A percentile compares a stretch with the other conserved stretches of the same genome.
Evolutionary conservation across 2,329 filamentous ascomycete genomes (phyloP).

Genomic region (Grosmannia penicillata): DNA sequence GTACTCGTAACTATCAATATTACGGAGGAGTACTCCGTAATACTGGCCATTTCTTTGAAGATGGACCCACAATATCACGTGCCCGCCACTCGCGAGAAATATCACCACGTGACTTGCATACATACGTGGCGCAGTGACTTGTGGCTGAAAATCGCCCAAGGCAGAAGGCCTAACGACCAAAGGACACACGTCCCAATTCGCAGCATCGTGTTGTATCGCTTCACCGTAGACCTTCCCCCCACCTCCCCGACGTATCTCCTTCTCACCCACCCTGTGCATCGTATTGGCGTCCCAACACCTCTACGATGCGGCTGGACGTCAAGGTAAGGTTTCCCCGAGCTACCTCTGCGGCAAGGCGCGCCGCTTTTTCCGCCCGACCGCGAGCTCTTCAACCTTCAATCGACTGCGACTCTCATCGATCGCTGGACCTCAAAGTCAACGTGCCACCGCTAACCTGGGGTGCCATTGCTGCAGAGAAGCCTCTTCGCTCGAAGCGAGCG

Average conservation of each 20-base stretch:
- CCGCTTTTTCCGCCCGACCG: not conserved
- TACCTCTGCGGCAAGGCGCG: not conserved
- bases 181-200: constrained; percentile 3
- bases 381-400: too few species aligned
- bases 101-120: too few species aligned
- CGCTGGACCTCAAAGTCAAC: not conserved
- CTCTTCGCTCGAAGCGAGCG: constrained; percentile 12
- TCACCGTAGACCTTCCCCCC: constrained; percentile 1
- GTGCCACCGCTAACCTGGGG: not conserved
- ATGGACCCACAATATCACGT: too few species aligned
- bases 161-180: constrained; percentile 2
- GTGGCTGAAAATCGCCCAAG: constrained; percentile 1
- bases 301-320: constrained; percentile 13
- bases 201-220: not conserved
- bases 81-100: too few species aligned
- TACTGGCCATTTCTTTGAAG: not conserved
- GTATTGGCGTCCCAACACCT: constrained; percentile 1
- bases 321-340: constrained; percentile 7
- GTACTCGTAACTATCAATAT: too few species aligned
- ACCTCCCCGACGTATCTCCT: not conserved
- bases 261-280: not conserved
- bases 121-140: not conserved
- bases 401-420: too few species aligned
- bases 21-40: too few species aligned
- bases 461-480: constrained; percentile 7